phyloP scores from a whole-genome alignment of 2,329 filamentous ascomycete species.

The Ophiosphaerella herpotricha region DNA sequence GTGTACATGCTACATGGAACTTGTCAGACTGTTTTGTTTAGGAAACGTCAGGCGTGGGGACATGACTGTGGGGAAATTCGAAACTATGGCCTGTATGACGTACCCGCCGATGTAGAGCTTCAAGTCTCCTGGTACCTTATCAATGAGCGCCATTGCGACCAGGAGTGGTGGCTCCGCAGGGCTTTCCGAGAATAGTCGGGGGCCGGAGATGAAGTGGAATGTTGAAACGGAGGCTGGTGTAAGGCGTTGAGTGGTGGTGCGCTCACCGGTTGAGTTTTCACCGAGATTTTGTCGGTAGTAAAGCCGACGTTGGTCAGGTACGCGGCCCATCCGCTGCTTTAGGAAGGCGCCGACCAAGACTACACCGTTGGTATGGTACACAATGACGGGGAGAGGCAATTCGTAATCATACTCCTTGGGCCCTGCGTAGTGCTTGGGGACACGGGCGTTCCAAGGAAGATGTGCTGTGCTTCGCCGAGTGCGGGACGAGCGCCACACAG shows the following conservation, averaged over 20 bases:
- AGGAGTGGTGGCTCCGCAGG: slow-evolving; percentile 2
- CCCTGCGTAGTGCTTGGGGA: background rate
- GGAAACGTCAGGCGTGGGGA: slow-evolving; percentile 11
- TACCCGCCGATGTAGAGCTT: slow-evolving; percentile 82
- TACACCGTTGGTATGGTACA: background rate
- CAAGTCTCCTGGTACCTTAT: slow-evolving; percentile 69
- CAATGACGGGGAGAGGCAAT: background rate
- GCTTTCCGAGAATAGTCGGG: slow-evolving; percentile 17
- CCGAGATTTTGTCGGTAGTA: slow-evolving; percentile 24
- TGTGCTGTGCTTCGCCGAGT: background rate
- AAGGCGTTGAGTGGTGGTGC: slow-evolving; percentile 19
- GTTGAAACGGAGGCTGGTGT: slow-evolving; percentile 15
- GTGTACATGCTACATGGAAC: slow-evolving; percentile 70
- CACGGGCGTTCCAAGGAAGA: background rate
- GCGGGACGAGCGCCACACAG: slow-evolving; percentile 4
- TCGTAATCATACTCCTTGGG: background rate
- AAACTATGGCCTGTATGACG: slow-evolving; percentile 39
- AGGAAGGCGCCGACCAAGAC: slow-evolving; percentile 3
- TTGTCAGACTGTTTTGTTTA: slow-evolving; percentile 28
- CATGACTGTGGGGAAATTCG: slow-evolving; percentile 15
- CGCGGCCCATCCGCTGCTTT: slow-evolving; percentile 11
- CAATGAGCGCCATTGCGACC: slow-evolving; percentile 61
- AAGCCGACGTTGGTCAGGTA: slow-evolving; percentile 15
- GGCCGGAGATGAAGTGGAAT: slow-evolving; percentile 24
- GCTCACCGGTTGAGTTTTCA: slow-evolving; percentile 26